A percentile compares a stretch with the other conserved stretches of the same genome.
Conservation (phyloP, 768 basidiomycete species). For the Trametes gibbosa region DNA sequence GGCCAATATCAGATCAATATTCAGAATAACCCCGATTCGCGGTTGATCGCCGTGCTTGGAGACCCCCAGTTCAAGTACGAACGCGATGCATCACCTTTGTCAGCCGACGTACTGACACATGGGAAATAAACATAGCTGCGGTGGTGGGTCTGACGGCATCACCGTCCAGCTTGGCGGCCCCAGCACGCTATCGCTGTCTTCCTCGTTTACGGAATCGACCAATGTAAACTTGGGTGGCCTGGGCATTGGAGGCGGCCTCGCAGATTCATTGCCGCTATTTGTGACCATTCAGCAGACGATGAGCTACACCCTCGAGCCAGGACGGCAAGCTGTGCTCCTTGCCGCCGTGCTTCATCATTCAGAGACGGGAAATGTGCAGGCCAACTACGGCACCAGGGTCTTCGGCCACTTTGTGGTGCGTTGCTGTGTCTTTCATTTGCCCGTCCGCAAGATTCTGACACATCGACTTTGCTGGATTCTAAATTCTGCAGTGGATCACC, state of each 20-base stretch:
- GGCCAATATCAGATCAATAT: constrained; percentile 12
- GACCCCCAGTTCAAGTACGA: constrained; percentile 17
- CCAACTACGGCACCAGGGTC: constrained; percentile 6
- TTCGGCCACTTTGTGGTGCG: constrained; percentile 9
- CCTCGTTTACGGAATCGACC: constrained; percentile 4
- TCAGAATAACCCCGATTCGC: constrained; percentile 5
- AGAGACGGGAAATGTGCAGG: constrained; percentile 14
- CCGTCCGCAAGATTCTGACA: no score
- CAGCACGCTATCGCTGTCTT: neutral
- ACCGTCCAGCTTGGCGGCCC: constrained; percentile 6
- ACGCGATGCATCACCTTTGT: no score
- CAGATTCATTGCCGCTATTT: neutral
- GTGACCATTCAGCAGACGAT: constrained; percentile 3
- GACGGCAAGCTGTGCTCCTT: constrained; percentile 13
- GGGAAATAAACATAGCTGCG: no score
- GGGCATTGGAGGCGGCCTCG: constrained; percentile 2
- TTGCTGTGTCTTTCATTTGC: no score
- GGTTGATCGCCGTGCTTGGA: constrained; percentile 7
- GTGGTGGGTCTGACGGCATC: neutral
- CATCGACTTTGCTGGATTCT: no score
- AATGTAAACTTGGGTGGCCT: neutral
- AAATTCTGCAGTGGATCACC: constrained; percentile 3
- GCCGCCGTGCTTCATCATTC: constrained; percentile 3
- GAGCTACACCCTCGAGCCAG: neutral
- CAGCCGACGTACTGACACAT: no score